Evolutionary conservation across 257 asterid species (phyloP).

Genomic region (Thymus quinquecostatus): DNA sequence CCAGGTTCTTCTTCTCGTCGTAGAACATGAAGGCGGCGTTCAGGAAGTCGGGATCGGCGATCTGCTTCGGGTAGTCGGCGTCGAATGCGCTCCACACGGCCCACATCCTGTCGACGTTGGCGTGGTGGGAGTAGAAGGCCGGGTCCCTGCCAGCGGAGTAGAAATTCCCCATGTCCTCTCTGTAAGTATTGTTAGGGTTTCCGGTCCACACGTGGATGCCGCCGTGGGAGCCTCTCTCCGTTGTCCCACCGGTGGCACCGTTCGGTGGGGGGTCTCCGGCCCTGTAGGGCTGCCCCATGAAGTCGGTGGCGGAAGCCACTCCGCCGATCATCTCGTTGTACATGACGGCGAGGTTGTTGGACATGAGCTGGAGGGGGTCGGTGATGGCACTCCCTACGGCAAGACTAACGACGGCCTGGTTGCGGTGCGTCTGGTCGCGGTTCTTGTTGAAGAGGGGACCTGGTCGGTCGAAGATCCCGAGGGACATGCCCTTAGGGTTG

Average conservation of each 20-base stretch:
- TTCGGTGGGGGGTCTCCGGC: constrained; percentile 16
- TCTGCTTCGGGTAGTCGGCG: constrained; percentile 10
- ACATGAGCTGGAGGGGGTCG: constrained; percentile 8
- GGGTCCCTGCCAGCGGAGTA: constrained; percentile 43
- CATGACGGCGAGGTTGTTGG: constrained; percentile 36
- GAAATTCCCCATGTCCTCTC: constrained; percentile 53
- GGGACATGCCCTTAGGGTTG: constrained; percentile 36
- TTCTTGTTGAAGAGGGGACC: constrained; percentile 23
- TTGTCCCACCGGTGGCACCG: constrained; percentile 33
- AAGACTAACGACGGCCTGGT: constrained; percentile 21
- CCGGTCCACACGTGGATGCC: constrained; percentile 44
- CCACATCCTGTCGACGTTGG: constrained; percentile 53
- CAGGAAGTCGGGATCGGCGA: constrained; percentile 34
- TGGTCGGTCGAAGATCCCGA: constrained; percentile 1
- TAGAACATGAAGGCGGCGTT: constrained; percentile 42
- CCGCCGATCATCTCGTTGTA: constrained; percentile 44
- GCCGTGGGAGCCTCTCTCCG: constrained; percentile 41
- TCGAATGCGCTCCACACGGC: constrained; percentile 31
- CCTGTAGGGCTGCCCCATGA: not conserved
- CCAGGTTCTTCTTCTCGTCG: constrained; percentile 48
- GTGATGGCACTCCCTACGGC: not conserved
- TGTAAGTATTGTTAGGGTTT: not conserved
- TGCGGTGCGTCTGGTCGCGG: constrained; percentile 29
- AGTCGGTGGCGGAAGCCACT: constrained; percentile 16
- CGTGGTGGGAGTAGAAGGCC: constrained; percentile 44